Percentiles rank a stretch among this genome's conserved stretches.
These are phyloP conservation scores for Leucosporidium scottii DNA, from an alignment of 768 basidiomycete genomes.

Conservation along the genomic window DNA sequence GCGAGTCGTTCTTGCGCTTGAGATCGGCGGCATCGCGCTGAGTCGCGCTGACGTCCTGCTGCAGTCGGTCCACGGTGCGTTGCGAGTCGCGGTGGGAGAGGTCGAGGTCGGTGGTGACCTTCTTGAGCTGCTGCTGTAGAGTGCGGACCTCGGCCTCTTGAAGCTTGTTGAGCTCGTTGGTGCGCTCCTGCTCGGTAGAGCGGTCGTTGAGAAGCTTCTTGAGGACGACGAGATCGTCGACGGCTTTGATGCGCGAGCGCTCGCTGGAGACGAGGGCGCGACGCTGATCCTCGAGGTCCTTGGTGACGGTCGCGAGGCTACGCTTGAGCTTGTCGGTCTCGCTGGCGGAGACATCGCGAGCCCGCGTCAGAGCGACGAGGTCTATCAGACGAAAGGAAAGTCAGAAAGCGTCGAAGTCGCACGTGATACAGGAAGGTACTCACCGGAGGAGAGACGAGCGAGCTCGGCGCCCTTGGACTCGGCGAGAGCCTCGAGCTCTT, in stretches of 20 bases:
- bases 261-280: conserved; percentile 48
- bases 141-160: conserved; percentile 74
- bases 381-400: conserved; percentile 46
- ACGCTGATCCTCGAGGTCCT: conserved; percentile 34
- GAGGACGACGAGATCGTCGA: conserved; percentile 77
- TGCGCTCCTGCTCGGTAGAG: conserved; percentile 73
- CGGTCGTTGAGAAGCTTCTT: conserved; percentile 77
- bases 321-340: background rate
- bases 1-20: conserved; percentile 47
- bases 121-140: conserved; percentile 58
- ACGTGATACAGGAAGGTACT: background rate
- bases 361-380: conserved; percentile 58
- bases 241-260: conserved; percentile 54
- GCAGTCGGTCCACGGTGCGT: background rate
- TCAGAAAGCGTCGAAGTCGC: background rate
- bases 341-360: conserved; percentile 39
- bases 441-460: conserved; percentile 48
- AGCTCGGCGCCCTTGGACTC: conserved; percentile 70
- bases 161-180: conserved; percentile 75
- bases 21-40: conserved; percentile 42
- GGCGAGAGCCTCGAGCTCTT: conserved; percentile 67
- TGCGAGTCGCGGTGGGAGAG: conserved; percentile 51
- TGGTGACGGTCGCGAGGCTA: background rate
- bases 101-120: conserved; percentile 61
- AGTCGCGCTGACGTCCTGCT: conserved; percentile 59